Evolutionary conservation across 2,329 filamentous ascomycete genomes (phyloP).

Genomic region (Aspergillus eucalypticola): DNA sequence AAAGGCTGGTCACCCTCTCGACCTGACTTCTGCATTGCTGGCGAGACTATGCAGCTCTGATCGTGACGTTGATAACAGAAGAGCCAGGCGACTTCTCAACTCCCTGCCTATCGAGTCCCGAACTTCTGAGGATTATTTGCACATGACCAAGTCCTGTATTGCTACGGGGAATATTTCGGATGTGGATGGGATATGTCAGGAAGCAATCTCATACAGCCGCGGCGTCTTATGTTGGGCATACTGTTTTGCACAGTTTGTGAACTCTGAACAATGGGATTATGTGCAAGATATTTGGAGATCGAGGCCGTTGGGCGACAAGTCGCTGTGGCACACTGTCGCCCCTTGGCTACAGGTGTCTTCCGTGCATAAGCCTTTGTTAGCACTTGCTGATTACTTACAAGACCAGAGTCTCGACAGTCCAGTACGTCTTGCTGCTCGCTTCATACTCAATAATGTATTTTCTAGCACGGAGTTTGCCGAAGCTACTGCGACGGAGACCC

Average conservation of each 20-base stretch:
- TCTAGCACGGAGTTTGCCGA: conserved; percentile 27
- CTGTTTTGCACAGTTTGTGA: conserved; percentile 34
- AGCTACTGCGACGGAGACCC: conserved; percentile 31
- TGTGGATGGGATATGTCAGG: conserved; percentile 44
- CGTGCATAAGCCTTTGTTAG: conserved; percentile 25
- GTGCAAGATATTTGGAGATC: conserved; percentile 34
- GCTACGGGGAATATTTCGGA: conserved; percentile 39
- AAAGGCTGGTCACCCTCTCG: conserved; percentile 29
- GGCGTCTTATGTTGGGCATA: conserved; percentile 32
- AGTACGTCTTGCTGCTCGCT: conserved; percentile 20
- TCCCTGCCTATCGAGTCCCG: conserved; percentile 40
- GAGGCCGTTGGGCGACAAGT: conserved; percentile 16
- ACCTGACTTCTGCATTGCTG: conserved; percentile 33
- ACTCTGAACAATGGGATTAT: conserved; percentile 34
- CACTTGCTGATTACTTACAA: conserved; percentile 25
- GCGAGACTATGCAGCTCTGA: conserved; percentile 43
- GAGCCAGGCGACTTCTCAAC: conserved; percentile 50
- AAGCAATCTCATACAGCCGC: conserved; percentile 34
- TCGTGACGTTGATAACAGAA: conserved; percentile 41
- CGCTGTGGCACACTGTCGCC: conserved; percentile 17
- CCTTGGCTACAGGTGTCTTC: conserved; percentile 15
- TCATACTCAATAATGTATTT: conserved; percentile 30
- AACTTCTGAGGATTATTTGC: conserved; percentile 46
- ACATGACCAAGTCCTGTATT: conserved; percentile 48
- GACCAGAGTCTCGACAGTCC: conserved; percentile 1